phyloP scores from a whole-genome alignment of 1,284 basidiomycete species.

The Apiotrichum gamsii region DNA sequence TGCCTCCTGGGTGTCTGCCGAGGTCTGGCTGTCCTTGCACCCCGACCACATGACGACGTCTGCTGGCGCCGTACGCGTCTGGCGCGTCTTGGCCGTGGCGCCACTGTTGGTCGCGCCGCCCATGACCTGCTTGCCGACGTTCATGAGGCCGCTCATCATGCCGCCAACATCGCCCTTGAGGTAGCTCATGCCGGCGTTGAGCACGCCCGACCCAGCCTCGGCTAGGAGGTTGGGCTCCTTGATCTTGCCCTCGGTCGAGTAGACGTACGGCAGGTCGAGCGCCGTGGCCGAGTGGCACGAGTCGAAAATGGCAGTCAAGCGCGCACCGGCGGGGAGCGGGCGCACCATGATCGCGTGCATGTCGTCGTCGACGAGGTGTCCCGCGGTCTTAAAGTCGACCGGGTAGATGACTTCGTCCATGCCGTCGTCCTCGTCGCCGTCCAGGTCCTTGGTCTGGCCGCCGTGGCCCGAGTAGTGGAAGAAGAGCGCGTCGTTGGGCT shows the following conservation, averaged over 20 bases:
- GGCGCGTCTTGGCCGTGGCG: constrained; percentile 46
- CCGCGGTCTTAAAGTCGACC: constrained; percentile 62
- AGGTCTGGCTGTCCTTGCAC: constrained; percentile 86
- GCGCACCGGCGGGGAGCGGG: constrained; percentile 71
- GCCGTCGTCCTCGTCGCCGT: constrained; percentile 58
- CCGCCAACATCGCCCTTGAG: constrained; percentile 64
- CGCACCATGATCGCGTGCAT: constrained; percentile 52
- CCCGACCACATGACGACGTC: constrained; percentile 67
- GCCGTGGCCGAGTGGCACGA: constrained; percentile 50
- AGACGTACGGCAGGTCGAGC: constrained; percentile 53
- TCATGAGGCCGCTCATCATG: constrained; percentile 52
- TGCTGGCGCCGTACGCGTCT: constrained; percentile 71
- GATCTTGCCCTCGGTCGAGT: constrained; percentile 75
- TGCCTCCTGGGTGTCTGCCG: constrained; percentile 77
- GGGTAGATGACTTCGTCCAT: constrained; percentile 75
- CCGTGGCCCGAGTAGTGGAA: constrained; percentile 88
- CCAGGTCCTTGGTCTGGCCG: constrained; percentile 63
- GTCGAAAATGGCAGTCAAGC: constrained; percentile 82
- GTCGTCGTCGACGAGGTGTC: constrained; percentile 79
- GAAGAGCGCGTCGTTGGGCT: constrained; percentile 79
- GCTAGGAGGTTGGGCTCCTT: constrained; percentile 81
- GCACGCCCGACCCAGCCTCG: constrained; percentile 67
- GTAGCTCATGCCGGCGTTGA: constrained; percentile 46
- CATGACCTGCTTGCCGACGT: constrained; percentile 16
- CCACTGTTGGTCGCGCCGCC: constrained; percentile 9